These are phyloP conservation scores for Penicillium expansum DNA, from an alignment of 2,329 filamentous ascomycete genomes.

Conservation along the genomic window DNA sequence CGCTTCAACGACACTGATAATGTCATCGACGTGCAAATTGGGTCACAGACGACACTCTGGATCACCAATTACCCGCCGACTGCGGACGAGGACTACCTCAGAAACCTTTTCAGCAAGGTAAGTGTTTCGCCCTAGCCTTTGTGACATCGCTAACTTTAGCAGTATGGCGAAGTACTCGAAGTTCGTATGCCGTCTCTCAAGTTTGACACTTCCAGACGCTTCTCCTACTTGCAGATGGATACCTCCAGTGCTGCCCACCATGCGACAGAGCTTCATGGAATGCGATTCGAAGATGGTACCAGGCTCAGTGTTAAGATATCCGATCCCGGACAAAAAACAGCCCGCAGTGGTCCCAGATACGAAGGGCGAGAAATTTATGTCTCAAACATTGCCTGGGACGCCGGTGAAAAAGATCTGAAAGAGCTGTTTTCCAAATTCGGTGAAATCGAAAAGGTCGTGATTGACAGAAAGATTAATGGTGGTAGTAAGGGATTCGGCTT, in stretches of 20 bases:
- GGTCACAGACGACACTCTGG: slow-evolving; percentile 77
- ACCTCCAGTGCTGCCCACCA: slow-evolving; percentile 64
- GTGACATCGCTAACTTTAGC: slow-evolving; percentile 18
- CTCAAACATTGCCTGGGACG: slow-evolving; percentile 62
- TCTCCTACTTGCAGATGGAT: slow-evolving; percentile 93
- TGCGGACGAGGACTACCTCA: slow-evolving; percentile 51
- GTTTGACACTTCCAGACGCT: slow-evolving; percentile 81
- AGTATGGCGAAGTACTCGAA: slow-evolving; percentile 77
- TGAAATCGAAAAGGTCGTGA: slow-evolving; percentile 66
- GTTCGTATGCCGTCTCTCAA: slow-evolving; percentile 90
- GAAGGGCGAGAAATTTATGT: slow-evolving; percentile 86
- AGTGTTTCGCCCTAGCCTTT: slow-evolving; percentile 15
- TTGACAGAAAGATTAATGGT: slow-evolving; percentile 66
- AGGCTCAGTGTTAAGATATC: slow-evolving; percentile 78
- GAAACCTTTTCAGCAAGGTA: slow-evolving; percentile 57
- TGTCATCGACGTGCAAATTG: slow-evolving; percentile 70
- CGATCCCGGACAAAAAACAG: slow-evolving; percentile 73
- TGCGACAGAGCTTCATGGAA: slow-evolving; percentile 71
- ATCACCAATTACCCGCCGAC: slow-evolving; percentile 79
- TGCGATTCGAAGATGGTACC: slow-evolving; percentile 64
- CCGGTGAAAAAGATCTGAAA: slow-evolving; percentile 66
- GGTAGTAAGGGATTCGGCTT: slow-evolving; percentile 76
- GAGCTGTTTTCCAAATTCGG: slow-evolving; percentile 74
- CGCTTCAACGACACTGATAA: slow-evolving; percentile 62
- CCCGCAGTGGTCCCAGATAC: slow-evolving; percentile 73